These are phyloP conservation scores for Cruciata laevipes DNA, from an alignment of 257 asterid genomes.

Conservation along the genomic window DNA sequence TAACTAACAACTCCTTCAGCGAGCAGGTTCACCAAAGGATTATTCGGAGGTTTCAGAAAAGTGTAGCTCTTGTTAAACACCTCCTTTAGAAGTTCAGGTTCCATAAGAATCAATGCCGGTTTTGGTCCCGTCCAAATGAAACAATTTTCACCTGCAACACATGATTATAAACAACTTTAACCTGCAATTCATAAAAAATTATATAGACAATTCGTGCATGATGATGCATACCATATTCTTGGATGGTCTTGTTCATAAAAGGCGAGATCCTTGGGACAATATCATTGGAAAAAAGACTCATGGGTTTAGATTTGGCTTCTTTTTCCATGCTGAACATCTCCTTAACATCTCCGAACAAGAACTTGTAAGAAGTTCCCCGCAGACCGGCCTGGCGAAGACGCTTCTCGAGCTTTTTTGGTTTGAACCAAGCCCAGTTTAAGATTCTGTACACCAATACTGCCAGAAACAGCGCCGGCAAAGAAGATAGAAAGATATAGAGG, in stretches of 20 bases:
- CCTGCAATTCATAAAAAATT: neutral
- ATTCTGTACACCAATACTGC: constrained; percentile 16
- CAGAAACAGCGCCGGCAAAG: neutral
- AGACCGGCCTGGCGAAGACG: constrained; percentile 20
- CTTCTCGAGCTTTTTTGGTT: constrained; percentile 27
- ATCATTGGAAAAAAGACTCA: constrained; percentile 15
- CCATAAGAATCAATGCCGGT: neutral
- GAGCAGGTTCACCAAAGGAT: neutral
- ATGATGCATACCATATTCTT: constrained; percentile 20
- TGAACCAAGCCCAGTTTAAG: constrained; percentile 24
- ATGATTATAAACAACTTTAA: neutral
- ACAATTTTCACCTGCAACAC: neutral
- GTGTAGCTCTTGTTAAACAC: neutral
- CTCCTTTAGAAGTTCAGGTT: neutral
- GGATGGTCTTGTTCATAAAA: constrained; percentile 17
- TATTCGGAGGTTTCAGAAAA: neutral
- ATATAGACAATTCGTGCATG: neutral
- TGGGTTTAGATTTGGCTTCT: constrained; percentile 22
- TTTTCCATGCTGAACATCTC: constrained; percentile 12
- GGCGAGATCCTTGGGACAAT: constrained; percentile 21
- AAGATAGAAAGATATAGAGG: neutral
- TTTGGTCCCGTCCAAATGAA: neutral
- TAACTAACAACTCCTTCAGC: neutral
- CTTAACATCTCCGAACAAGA: constrained; percentile 23
- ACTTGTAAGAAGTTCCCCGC: constrained; percentile 21